Percentiles rank a stretch among this genome's conserved stretches.
These are phyloP conservation scores for Aspergillus sp. DNA, from an alignment of 2,329 filamentous ascomycete species.

Conservation along the genomic window DNA sequence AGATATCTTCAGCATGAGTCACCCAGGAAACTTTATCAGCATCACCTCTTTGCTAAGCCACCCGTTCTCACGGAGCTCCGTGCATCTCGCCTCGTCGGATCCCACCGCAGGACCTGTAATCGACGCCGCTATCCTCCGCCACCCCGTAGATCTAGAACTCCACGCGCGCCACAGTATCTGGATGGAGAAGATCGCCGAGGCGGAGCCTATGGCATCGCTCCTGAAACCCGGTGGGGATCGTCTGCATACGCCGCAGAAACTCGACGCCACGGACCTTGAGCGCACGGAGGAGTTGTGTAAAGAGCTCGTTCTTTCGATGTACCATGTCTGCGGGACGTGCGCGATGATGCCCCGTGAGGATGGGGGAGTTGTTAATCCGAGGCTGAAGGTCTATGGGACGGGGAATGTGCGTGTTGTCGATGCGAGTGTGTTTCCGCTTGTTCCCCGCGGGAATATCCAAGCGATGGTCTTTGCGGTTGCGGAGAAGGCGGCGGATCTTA, in stretches of 20 bases:
- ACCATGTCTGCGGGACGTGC: slow-evolving; percentile 12
- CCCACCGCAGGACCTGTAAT: slow-evolving; percentile 41
- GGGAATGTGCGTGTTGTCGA: slow-evolving; percentile 18
- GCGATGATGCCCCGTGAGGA: slow-evolving; percentile 13
- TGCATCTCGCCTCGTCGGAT: slow-evolving; percentile 47
- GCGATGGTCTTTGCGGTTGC: slow-evolving; percentile 16
- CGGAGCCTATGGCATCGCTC: slow-evolving; percentile 34
- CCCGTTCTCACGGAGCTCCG: slow-evolving; percentile 36
- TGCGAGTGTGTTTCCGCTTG: slow-evolving; percentile 13
- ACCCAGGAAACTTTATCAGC: slow-evolving; percentile 26
- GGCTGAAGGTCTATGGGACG: slow-evolving; percentile 15
- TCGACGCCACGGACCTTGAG: slow-evolving; percentile 15
- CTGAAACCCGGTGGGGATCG: slow-evolving; percentile 37
- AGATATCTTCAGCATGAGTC: slow-evolving; percentile 20
- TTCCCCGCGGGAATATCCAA: slow-evolving; percentile 15
- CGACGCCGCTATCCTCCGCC: slow-evolving; percentile 49
- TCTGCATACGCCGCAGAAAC: slow-evolving; percentile 15
- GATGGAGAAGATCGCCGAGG: slow-evolving; percentile 37
- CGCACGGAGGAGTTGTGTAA: slow-evolving; percentile 24
- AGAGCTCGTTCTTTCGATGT: slow-evolving; percentile 19
- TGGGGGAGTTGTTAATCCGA: slow-evolving; percentile 15
- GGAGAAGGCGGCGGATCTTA: slow-evolving; percentile 20
- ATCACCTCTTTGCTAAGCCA: slow-evolving; percentile 32
- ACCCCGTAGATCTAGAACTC: slow-evolving; percentile 50
- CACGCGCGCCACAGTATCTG: slow-evolving; percentile 42